Percentiles rank a stretch among this genome's conserved stretches.
These are phyloP conservation scores for Amanita exitialis DNA, from an alignment of 768 basidiomycete genomes.

Conservation along the genomic window DNA sequence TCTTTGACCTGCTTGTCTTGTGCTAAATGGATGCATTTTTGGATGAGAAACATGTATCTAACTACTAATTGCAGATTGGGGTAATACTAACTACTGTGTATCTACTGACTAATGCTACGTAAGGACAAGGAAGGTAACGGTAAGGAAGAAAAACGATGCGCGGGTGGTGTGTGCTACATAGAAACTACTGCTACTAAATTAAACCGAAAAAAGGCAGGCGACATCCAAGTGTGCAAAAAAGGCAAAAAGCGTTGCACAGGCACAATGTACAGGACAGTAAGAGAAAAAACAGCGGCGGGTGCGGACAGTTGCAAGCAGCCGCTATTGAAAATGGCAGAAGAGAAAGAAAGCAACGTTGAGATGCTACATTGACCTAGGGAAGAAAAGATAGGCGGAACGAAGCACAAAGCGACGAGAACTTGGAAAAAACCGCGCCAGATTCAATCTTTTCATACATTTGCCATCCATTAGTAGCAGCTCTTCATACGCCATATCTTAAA, in stretches of 20 bases:
- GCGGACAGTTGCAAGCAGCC: not conserved
- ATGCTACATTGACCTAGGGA: slow-evolving; percentile 1
- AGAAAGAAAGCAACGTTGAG: not conserved
- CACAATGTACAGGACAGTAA: not conserved
- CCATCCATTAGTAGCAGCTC: not conserved
- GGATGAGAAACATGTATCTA: slow-evolving; percentile 7
- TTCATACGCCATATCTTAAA: slow-evolving; percentile 77
- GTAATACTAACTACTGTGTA: slow-evolving; percentile 25
- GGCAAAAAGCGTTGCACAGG: not conserved
- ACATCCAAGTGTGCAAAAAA: not conserved
- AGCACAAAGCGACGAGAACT: slow-evolving; percentile 5
- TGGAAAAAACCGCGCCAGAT: slow-evolving; percentile 6
- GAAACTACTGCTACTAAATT: slow-evolving; percentile 1
- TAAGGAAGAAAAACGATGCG: slow-evolving; percentile 8
- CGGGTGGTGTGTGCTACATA: slow-evolving; percentile 2
- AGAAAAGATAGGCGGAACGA: slow-evolving; percentile 2
- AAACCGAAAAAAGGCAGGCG: not conserved
- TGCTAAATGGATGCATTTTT: not conserved
- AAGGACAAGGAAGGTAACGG: slow-evolving; percentile 24
- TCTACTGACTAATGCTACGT: slow-evolving; percentile 43
- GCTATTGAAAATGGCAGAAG: not conserved
- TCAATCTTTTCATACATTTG: slow-evolving; percentile 1
- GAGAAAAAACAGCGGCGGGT: not conserved
- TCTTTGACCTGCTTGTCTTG: not conserved
- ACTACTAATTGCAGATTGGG: slow-evolving; percentile 40